phyloP scores from a whole-genome alignment of 176 grass and related monocot genomes.

The Cenchrus purpureus region DNA sequence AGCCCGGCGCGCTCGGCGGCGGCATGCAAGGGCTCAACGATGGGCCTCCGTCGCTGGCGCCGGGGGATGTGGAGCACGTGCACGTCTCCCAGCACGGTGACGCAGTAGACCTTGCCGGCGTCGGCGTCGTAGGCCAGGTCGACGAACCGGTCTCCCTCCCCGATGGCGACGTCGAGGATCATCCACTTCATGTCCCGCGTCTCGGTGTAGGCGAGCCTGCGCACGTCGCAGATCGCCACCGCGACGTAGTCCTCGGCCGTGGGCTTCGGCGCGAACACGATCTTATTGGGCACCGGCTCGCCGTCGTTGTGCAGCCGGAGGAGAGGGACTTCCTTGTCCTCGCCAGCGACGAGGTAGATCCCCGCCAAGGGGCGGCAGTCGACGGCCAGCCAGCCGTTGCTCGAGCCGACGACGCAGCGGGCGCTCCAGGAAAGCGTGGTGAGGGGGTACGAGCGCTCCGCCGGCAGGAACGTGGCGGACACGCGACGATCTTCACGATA shows the following conservation, averaged over 20 bases:
- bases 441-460: background rate
- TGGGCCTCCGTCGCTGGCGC: background rate
- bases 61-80: background rate
- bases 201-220: background rate
- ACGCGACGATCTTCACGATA: too few relatives aligned
- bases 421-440: accelerated
- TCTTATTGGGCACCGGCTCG: background rate
- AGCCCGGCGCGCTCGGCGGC: background rate
- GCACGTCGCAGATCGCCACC: background rate
- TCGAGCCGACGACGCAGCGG: slow-evolving; percentile 24
- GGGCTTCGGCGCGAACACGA: slow-evolving; percentile 36
- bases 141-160: background rate
- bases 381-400: background rate
- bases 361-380: background rate
- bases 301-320: background rate
- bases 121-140: slow-evolving; percentile 14
- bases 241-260: background rate
- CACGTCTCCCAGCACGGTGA: background rate
- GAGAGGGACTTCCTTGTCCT: background rate
- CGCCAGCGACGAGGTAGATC: background rate
- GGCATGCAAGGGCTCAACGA: background rate
- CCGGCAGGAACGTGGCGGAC: too few relatives aligned
- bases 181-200: background rate
- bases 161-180: background rate
- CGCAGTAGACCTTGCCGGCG: background rate